phyloP scores from a whole-genome alignment of 1,284 basidiomycete species.

The Trichosporon ovoides region DNA sequence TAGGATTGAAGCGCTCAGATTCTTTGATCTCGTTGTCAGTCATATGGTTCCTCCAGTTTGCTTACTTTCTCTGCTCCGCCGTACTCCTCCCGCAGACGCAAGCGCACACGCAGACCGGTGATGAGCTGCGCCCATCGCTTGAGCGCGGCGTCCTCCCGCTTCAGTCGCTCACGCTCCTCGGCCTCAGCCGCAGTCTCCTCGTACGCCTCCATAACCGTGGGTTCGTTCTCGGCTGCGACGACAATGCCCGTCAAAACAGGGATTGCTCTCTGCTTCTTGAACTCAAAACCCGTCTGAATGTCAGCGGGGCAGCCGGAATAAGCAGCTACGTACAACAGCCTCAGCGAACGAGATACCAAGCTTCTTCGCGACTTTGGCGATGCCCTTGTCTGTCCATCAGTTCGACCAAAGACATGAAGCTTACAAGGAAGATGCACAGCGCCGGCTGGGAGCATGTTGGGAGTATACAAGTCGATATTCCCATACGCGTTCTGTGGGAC shows the following conservation, averaged over 20 bases:
- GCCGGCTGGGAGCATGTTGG: conserved; percentile 87
- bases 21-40: conserved; percentile 28
- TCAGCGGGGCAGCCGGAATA: not conserved
- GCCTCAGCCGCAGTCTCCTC: conserved; percentile 73
- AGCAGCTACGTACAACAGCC: conserved; percentile 60
- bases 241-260: conserved; percentile 85
- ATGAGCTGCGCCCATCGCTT: conserved; percentile 86
- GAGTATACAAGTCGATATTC: conserved; percentile 93
- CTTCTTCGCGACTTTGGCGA: conserved; percentile 74
- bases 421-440: conserved; percentile 81
- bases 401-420: conserved; percentile 38
- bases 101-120: conserved; percentile 77
- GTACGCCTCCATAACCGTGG: conserved; percentile 75
- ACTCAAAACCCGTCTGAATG: conserved; percentile 70
- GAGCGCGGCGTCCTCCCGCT: conserved; percentile 71
- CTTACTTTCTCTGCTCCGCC: conserved; percentile 49
- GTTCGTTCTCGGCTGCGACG: conserved; percentile 73
- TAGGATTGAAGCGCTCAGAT: conserved; percentile 29
- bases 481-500: conserved; percentile 95
- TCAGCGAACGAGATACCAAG: conserved; percentile 87
- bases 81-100: conserved; percentile 78
- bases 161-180: conserved; percentile 68
- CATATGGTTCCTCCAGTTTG: not conserved
- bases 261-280: conserved; percentile 76
- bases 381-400: conserved; percentile 64